Conservation (phyloP, 352 stramenopile species). For the Phytophthora meadii region DNA sequence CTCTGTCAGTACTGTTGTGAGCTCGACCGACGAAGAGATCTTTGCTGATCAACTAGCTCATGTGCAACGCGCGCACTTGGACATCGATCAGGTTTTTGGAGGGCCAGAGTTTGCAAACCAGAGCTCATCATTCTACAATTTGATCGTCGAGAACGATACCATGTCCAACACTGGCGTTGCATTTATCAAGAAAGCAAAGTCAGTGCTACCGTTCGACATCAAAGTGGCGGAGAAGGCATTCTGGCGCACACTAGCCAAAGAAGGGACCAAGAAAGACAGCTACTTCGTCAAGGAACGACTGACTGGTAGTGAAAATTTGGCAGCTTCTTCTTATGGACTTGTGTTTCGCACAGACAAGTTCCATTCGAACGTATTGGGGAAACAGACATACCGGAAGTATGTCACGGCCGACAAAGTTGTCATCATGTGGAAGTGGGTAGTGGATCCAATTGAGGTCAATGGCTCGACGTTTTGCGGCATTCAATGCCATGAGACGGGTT, state of each 20-base stretch:
- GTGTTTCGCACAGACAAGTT: slow-evolving; percentile 32
- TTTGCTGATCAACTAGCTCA: slow-evolving; percentile 39
- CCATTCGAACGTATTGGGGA: slow-evolving; percentile 46
- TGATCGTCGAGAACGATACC: slow-evolving; percentile 18
- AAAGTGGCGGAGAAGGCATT: slow-evolving; percentile 35
- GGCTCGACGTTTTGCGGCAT: slow-evolving; percentile 38
- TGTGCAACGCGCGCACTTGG: slow-evolving; percentile 20
- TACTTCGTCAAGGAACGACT: slow-evolving; percentile 39
- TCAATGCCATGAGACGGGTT: slow-evolving; percentile 43
- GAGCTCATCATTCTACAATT: slow-evolving; percentile 20
- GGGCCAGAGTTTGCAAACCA: slow-evolving; percentile 21
- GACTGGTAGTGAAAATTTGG: slow-evolving; percentile 30
- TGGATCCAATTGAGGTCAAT: slow-evolving; percentile 49
- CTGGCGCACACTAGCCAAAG: slow-evolving; percentile 45
- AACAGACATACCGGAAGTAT: slow-evolving; percentile 53
- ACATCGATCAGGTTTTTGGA: slow-evolving; percentile 25
- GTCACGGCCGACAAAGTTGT: slow-evolving; percentile 35
- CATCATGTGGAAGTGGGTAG: slow-evolving; percentile 56
- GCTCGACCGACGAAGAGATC: slow-evolving; percentile 34
- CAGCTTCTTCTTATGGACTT: slow-evolving; percentile 30
- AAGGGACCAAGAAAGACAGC: slow-evolving; percentile 33
- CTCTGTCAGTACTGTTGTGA: not conserved
- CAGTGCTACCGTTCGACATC: slow-evolving; percentile 45
- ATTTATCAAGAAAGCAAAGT: slow-evolving; percentile 43
- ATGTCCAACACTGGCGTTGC: slow-evolving; percentile 28